Evolutionary conservation across 257 asterid species (phyloP).

Genomic region (Nicotiana obtusifolia): DNA sequence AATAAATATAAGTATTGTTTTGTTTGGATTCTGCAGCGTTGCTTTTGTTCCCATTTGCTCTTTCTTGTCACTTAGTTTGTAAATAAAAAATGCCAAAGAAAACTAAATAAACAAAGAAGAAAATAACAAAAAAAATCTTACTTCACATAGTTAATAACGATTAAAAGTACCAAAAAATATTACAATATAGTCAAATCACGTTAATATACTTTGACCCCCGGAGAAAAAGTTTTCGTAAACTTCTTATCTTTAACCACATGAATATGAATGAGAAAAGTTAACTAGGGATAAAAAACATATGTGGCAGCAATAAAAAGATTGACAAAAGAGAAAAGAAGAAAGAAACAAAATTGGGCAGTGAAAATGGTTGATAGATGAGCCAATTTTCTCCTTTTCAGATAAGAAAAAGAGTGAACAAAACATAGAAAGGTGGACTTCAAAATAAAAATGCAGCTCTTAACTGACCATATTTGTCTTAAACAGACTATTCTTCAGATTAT

Average conservation of each 20-base stretch:
- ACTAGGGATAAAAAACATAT: neutral
- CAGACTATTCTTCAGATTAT: neutral
- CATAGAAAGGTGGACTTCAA: neutral
- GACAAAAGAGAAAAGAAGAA: neutral
- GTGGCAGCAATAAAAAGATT: neutral
- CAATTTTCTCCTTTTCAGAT: constrained; percentile 14
- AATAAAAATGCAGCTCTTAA: neutral
- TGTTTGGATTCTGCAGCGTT: neutral
- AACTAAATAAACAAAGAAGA: neutral
- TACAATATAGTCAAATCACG: neutral
- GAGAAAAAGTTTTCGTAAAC: neutral
- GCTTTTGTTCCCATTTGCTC: neutral
- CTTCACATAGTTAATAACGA: constrained; percentile 1
- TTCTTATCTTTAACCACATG: too few species aligned
- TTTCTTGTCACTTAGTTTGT: neutral
- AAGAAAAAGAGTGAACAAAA: neutral
- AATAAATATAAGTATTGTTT: neutral
- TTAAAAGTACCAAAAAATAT: neutral
- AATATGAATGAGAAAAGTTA: neutral
- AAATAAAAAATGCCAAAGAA: neutral
- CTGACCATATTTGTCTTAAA: constrained; percentile 7
- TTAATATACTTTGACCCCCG: neutral
- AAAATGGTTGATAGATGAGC: constrained; percentile 11
- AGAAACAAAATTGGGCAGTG: constrained; percentile 10
- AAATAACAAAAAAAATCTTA: neutral